Evolutionary conservation across 2,329 filamentous ascomycete genomes (phyloP).

Genomic region (Erysiphe neolycopersici): DNA sequence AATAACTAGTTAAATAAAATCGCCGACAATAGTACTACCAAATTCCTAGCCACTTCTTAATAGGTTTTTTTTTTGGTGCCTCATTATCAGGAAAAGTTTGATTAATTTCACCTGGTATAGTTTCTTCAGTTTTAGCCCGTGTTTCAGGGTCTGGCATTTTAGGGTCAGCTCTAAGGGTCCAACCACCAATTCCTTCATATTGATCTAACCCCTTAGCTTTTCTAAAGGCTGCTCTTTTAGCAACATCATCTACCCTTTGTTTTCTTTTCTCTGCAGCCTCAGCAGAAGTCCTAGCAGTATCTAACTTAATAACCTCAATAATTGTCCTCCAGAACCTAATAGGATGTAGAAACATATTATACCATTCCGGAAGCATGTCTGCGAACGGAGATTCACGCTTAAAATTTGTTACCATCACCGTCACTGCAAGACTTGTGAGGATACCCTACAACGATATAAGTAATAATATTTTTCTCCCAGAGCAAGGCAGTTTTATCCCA

Average conservation of each 20-base stretch:
- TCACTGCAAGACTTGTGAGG: constrained; percentile 30
- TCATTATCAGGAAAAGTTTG: constrained; percentile 10
- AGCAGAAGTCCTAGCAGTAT: constrained; percentile 42
- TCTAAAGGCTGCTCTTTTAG: constrained; percentile 64
- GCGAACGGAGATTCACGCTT: constrained; percentile 50
- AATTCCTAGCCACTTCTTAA: constrained; percentile 67
- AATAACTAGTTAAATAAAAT: neutral
- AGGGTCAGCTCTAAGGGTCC: constrained; percentile 17
- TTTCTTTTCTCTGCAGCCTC: constrained; percentile 45
- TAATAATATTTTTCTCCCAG: neutral
- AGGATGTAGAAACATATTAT: constrained; percentile 43
- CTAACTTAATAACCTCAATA: constrained; percentile 47
- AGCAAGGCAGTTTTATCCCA: constrained; percentile 17
- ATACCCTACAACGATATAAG: constrained; percentile 6
- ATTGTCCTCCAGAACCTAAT: constrained; percentile 36
- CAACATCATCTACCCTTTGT: constrained; percentile 55
- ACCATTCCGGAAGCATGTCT: constrained; percentile 47
- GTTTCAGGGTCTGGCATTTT: constrained; percentile 11
- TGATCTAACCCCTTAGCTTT: constrained; percentile 60
- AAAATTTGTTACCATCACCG: constrained; percentile 58
- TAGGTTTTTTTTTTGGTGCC: constrained; percentile 21
- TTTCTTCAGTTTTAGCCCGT: neutral
- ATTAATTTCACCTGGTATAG: constrained; percentile 5
- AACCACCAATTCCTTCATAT: constrained; percentile 25
- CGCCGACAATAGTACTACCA: constrained; percentile 23